Conservation (phyloP, 768 basidiomycete species). For the Mycena crocata region DNA sequence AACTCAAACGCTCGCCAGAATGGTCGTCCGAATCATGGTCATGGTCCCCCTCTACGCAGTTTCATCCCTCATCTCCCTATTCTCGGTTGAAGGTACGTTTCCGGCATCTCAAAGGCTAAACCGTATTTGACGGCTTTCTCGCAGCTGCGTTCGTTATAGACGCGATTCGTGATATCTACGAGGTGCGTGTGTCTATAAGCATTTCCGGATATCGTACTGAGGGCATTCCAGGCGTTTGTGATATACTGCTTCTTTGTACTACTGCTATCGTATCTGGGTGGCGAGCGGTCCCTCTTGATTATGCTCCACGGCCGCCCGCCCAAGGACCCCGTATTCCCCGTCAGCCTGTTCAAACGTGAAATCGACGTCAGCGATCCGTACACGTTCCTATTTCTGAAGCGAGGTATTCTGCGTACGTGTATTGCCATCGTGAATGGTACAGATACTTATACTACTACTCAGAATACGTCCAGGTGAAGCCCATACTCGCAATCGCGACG, state of each 20-base stretch:
- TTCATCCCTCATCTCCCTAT: slow-evolving; percentile 91
- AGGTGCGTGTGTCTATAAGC: slow-evolving; percentile 63
- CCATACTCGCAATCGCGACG: slow-evolving; percentile 85
- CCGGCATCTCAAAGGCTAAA: neutral
- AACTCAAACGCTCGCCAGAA: slow-evolving; percentile 56
- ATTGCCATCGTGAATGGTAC: neutral
- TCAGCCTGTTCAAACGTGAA: slow-evolving; percentile 83
- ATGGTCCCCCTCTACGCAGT: slow-evolving; percentile 97
- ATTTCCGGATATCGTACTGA: neutral
- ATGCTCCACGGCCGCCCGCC: slow-evolving; percentile 92
- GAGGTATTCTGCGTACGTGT: slow-evolving; percentile 89
- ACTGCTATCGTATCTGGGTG: slow-evolving; percentile 87
- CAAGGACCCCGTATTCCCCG: slow-evolving; percentile 87
- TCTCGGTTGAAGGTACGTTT: slow-evolving; percentile 74
- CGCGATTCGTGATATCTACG: slow-evolving; percentile 93
- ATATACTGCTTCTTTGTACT: slow-evolving; percentile 94
- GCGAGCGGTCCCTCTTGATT: slow-evolving; percentile 93
- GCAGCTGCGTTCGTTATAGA: slow-evolving; percentile 94
- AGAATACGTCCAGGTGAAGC: slow-evolving; percentile 99
- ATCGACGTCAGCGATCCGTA: slow-evolving; percentile 96
- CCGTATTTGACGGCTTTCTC: neutral
- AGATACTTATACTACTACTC: slow-evolving; percentile 17
- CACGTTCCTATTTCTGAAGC: slow-evolving; percentile 92
- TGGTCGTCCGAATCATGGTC: slow-evolving; percentile 95
- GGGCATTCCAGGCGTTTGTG: slow-evolving; percentile 78